A percentile compares a stretch with the other conserved stretches of the same genome.
phyloP scores from a whole-genome alignment of 2,329 filamentous ascomycete species.

The Talaromyces islandicus region DNA sequence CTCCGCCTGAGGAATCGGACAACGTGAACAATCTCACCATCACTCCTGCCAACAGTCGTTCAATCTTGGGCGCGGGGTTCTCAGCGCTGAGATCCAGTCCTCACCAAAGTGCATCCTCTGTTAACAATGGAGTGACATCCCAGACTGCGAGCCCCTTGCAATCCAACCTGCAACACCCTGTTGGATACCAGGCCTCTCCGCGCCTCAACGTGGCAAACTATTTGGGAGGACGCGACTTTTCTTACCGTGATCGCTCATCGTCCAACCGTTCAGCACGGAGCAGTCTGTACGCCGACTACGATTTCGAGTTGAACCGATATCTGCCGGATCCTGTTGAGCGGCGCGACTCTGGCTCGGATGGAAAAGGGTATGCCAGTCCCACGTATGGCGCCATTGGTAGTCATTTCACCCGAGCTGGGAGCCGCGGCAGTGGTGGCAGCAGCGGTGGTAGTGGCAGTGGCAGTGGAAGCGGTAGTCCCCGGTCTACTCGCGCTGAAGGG shows the following conservation, averaged over 20 bases:
- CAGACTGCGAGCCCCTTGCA: constrained; percentile 29
- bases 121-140: constrained; percentile 24
- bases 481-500: constrained; percentile 29
- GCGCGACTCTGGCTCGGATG: constrained; percentile 25
- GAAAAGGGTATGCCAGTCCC: constrained; percentile 27
- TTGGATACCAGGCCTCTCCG: constrained; percentile 27
- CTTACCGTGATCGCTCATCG: constrained; percentile 34
- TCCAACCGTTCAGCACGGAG: constrained; percentile 36
- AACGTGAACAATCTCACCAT: constrained; percentile 20
- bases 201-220: constrained; percentile 24
- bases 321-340: constrained; percentile 23
- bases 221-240: constrained; percentile 24
- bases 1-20: constrained; percentile 27
- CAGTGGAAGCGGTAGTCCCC: constrained; percentile 34
- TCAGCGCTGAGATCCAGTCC: constrained; percentile 29
- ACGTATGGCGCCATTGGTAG: constrained; percentile 31
- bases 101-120: constrained; percentile 29
- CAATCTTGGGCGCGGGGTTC: constrained; percentile 31
- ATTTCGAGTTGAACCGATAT: constrained; percentile 25
- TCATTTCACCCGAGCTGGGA: constrained; percentile 37
- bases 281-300: constrained; percentile 28
- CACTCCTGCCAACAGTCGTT: constrained; percentile 24
- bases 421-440: constrained; percentile 46
- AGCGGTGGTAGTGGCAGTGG: constrained; percentile 37
- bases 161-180: constrained; percentile 23